Conservation (phyloP, 495 filamentous ascomycete species). For the Podospora tetraspora region DNA sequence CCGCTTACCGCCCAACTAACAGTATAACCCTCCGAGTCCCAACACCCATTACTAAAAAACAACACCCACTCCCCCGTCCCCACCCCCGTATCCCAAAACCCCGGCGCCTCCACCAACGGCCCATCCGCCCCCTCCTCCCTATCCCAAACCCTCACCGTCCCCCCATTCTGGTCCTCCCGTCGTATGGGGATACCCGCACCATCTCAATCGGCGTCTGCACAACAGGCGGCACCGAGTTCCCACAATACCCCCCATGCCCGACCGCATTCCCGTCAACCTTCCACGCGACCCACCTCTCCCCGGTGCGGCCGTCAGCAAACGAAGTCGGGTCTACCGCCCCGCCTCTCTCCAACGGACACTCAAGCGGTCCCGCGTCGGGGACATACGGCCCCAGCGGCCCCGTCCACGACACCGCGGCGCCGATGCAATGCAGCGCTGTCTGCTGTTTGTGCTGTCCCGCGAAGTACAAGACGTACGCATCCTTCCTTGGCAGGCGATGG, state of each 20-base stretch:
- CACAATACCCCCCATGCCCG: slow-evolving; percentile 53
- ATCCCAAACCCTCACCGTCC: slow-evolving; percentile 50
- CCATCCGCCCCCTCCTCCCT: slow-evolving; percentile 48
- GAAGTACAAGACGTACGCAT: slow-evolving; percentile 57
- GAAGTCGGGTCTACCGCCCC: slow-evolving; percentile 56
- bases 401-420: slow-evolving; percentile 40
- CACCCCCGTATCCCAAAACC: slow-evolving; percentile 33
- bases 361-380: slow-evolving; percentile 38
- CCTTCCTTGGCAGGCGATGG: slow-evolving; percentile 23
- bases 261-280: slow-evolving; percentile 60
- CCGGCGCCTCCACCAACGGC: slow-evolving; percentile 58
- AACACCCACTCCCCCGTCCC: background rate
- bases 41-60: slow-evolving; percentile 9
- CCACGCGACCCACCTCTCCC: slow-evolving; percentile 54
- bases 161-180: slow-evolving; percentile 50
- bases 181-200: slow-evolving; percentile 44
- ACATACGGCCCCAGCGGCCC: slow-evolving; percentile 48
- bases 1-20: background rate
- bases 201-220: slow-evolving; percentile 54
- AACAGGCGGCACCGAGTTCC: slow-evolving; percentile 40
- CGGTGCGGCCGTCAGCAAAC: slow-evolving; percentile 45
- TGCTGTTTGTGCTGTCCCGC: slow-evolving; percentile 40
- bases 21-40: slow-evolving; percentile 4
- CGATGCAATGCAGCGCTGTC: slow-evolving; percentile 49
- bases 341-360: slow-evolving; percentile 47